Evolutionary conservation across 2,329 filamentous ascomycete genomes (phyloP).

Genomic region (Sporothrix euskadiensis): DNA sequence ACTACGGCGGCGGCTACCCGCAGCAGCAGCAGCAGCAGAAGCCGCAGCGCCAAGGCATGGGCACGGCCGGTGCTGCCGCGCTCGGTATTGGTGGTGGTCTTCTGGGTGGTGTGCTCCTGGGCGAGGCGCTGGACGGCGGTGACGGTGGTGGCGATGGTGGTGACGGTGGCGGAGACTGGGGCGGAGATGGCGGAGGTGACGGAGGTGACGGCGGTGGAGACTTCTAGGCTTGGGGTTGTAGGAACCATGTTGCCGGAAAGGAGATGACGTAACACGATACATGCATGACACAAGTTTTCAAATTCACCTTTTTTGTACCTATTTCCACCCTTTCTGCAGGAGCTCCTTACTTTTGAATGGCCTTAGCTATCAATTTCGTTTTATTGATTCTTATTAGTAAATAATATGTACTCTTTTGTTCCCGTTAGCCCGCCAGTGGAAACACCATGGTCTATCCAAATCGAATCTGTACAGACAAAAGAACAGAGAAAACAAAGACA

Average conservation of each 20-base stretch:
- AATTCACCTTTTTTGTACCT: neutral
- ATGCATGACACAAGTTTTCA: neutral
- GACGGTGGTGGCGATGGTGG: slow-evolving; percentile 57
- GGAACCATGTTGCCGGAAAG: neutral
- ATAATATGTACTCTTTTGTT: neutral
- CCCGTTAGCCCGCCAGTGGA: neutral
- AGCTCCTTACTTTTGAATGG: neutral
- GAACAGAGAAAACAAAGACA: neutral
- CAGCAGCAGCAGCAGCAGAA: slow-evolving; percentile 43
- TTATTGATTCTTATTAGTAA: neutral
- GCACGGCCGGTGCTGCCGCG: slow-evolving; percentile 71
- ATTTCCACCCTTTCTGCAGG: neutral
- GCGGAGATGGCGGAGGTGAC: slow-evolving; percentile 41
- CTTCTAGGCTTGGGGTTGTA: slow-evolving; percentile 39
- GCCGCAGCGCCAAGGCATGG: slow-evolving; percentile 51
- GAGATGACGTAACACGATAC: neutral
- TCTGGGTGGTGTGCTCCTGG: slow-evolving; percentile 73
- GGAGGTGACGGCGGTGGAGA: slow-evolving; percentile 43
- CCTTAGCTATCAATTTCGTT: neutral
- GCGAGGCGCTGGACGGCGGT: slow-evolving; percentile 63
- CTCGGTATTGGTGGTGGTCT: slow-evolving; percentile 80
- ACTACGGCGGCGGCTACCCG: slow-evolving; percentile 38
- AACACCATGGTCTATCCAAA: neutral
- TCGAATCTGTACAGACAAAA: neutral
- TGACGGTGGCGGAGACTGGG: slow-evolving; percentile 39